Evolutionary conservation across 345 rosid species (phyloP).

Genomic region (Ceriops zippeliana): DNA sequence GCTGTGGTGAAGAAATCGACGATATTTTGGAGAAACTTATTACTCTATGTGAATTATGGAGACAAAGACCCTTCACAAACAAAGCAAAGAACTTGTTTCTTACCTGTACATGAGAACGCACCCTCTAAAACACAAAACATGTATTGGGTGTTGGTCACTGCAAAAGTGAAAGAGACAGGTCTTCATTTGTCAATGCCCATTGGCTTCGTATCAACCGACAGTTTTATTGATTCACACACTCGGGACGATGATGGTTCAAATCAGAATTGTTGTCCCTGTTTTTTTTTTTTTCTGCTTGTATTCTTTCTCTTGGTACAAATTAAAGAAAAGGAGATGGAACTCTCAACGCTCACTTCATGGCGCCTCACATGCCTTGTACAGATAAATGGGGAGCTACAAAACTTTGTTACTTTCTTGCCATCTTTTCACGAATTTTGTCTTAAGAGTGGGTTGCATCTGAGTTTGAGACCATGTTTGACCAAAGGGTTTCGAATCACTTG

Average conservation of each 20-base stretch:
- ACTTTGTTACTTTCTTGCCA: too few species aligned
- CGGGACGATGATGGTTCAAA: conserved; percentile 30
- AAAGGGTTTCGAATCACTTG: neutral
- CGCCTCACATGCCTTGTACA: too few species aligned
- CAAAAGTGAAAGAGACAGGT: conserved; percentile 26
- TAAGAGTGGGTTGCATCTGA: too few species aligned
- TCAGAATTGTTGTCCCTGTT: conserved; percentile 15
- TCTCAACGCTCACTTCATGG: too few species aligned
- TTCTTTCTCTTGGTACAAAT: neutral
- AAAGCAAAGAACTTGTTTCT: conserved; percentile 10
- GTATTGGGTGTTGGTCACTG: conserved; percentile 22
- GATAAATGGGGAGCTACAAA: too few species aligned
- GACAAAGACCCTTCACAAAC: conserved; percentile 15
- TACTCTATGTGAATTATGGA: conserved; percentile 8
- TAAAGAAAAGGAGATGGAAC: neutral
- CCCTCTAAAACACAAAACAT: conserved; percentile 26
- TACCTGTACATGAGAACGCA: conserved; percentile 17
- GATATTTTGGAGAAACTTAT: too few species aligned
- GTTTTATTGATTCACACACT: conserved; percentile 12
- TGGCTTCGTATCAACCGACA: conserved; percentile 21
- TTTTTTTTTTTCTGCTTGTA: conserved; percentile 6
- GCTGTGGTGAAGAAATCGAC: too few species aligned
- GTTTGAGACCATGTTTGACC: neutral
- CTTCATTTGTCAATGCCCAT: conserved; percentile 14
- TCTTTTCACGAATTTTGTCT: too few species aligned